Evolutionary conservation across 2,329 filamentous ascomycete species (phyloP).

Genomic region (Microcyclosporella mali): DNA sequence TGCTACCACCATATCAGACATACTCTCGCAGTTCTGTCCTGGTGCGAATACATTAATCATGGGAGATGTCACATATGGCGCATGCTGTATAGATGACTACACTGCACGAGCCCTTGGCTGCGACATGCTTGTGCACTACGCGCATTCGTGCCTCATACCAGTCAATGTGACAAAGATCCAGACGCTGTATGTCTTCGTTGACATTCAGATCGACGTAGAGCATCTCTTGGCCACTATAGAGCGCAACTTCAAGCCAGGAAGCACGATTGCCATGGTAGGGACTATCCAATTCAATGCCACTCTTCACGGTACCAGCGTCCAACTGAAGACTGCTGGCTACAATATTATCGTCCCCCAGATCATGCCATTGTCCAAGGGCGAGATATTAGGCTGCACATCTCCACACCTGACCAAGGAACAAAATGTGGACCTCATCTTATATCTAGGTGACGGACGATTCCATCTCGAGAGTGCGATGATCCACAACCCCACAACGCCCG

Average conservation of each 20-base stretch:
- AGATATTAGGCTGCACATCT: slow-evolving; percentile 96
- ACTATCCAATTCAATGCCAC: slow-evolving; percentile 99
- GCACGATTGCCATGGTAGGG: slow-evolving; percentile 85
- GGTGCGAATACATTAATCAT: slow-evolving; percentile 92
- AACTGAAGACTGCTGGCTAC: slow-evolving; percentile 78
- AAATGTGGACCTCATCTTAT: slow-evolving; percentile 70
- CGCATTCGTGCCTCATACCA: slow-evolving; percentile 91
- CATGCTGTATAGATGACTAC: slow-evolving; percentile 98
- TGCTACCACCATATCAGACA: slow-evolving; percentile 95
- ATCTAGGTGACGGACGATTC: slow-evolving; percentile 87
- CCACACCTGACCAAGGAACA: slow-evolving; percentile 56
- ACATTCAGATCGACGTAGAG: slow-evolving; percentile 87
- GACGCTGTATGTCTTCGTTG: slow-evolving; percentile 95
- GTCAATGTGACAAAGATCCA: slow-evolving; percentile 96
- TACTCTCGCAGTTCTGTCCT: slow-evolving; percentile 87
- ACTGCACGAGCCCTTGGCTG: slow-evolving; percentile 90
- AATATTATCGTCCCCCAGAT: slow-evolving; percentile 85
- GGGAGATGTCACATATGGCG: slow-evolving; percentile 98
- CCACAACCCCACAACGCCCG: slow-evolving; percentile 83
- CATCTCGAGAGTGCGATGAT: slow-evolving; percentile 99
- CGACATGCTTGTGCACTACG: slow-evolving; percentile 92
- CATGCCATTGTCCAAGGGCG: slow-evolving; percentile 83
- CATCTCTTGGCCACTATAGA: slow-evolving; percentile 83
- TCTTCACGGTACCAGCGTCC: slow-evolving; percentile 73
- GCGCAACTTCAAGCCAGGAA: slow-evolving; percentile 77